Conservation (phyloP, 768 basidiomycete genomes). For the Melanogaster broomeanus region DNA sequence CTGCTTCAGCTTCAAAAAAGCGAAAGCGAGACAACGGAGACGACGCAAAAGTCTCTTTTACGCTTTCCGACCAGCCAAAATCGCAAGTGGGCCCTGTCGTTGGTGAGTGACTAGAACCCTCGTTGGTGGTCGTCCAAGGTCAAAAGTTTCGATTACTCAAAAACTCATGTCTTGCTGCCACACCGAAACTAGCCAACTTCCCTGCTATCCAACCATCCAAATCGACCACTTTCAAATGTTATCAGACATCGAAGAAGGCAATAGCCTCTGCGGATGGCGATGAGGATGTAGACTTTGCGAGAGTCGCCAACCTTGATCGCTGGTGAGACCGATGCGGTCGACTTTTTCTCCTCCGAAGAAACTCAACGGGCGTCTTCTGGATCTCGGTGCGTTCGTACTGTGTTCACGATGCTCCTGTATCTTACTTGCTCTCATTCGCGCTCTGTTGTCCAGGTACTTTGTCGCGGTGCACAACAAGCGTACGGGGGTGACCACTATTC, state of each 20-base stretch:
- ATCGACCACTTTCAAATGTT: constrained; percentile 63
- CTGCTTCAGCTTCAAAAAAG: constrained; percentile 41
- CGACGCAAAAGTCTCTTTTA: constrained; percentile 36
- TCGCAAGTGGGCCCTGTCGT: constrained; percentile 51
- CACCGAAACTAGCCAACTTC: constrained; percentile 50
- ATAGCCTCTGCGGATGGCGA: constrained; percentile 15
- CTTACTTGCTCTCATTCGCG: not conserved
- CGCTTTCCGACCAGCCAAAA: constrained; percentile 35
- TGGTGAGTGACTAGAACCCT: constrained; percentile 38
- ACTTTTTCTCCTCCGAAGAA: constrained; percentile 72
- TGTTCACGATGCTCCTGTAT: not conserved
- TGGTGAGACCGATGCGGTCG: constrained; percentile 83
- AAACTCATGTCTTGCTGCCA: constrained; percentile 12
- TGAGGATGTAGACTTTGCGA: constrained; percentile 33
- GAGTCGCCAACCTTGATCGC: constrained; percentile 51
- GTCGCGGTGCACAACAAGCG: constrained; percentile 80
- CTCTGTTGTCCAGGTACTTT: constrained; percentile 59
- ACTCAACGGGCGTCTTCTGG: constrained; percentile 51
- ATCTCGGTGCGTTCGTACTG: constrained; percentile 58
- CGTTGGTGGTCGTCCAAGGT: constrained; percentile 27
- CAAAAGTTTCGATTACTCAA: constrained; percentile 6
- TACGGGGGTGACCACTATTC: constrained; percentile 68
- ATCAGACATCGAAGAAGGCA: constrained; percentile 44
- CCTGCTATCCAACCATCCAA: constrained; percentile 62
- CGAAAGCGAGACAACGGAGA: constrained; percentile 48